phyloP scores from a whole-genome alignment of 805 yeast species.

The Candida chilensis region DNA sequence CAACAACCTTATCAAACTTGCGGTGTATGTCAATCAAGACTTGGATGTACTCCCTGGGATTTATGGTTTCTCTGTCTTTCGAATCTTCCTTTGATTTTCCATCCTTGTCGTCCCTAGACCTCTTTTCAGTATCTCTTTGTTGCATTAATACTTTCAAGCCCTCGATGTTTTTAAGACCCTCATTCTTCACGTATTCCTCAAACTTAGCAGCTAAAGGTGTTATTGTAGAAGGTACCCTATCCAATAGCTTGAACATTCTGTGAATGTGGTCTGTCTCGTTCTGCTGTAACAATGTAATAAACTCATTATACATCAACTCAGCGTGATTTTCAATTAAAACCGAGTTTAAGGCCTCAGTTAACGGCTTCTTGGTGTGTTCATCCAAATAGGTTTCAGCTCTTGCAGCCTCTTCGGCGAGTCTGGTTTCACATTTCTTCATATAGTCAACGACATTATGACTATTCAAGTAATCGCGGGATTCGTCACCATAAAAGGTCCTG shows the following conservation, averaged over 20 bases:
- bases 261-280: conserved; percentile 64
- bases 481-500: conserved; percentile 55
- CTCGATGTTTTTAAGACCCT: conserved; percentile 54
- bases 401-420: conserved; percentile 77
- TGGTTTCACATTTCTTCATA: conserved; percentile 73
- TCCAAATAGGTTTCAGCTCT: conserved; percentile 76
- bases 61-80: conserved; percentile 23
- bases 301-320: conserved; percentile 65
- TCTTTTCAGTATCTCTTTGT: background rate
- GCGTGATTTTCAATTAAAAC: conserved; percentile 77
- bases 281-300: conserved; percentile 64
- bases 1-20: conserved; percentile 58
- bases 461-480: conserved; percentile 56
- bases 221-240: conserved; percentile 71
- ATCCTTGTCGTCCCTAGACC: conserved; percentile 13
- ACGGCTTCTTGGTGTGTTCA: conserved; percentile 71
- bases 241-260: conserved; percentile 67
- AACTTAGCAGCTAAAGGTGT: conserved; percentile 69
- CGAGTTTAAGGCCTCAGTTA: conserved; percentile 67
- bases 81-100: conserved; percentile 9
- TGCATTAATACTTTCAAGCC: conserved; percentile 27
- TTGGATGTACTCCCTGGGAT: conserved; percentile 75
- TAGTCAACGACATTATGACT: conserved; percentile 85
- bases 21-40: conserved; percentile 63
- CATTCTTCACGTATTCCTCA: conserved; percentile 59